A percentile compares a stretch with the other conserved stretches of the same genome.
phyloP scores from a whole-genome alignment of 352 stramenopile genomes.

The Phytopythium sindhum region DNA sequence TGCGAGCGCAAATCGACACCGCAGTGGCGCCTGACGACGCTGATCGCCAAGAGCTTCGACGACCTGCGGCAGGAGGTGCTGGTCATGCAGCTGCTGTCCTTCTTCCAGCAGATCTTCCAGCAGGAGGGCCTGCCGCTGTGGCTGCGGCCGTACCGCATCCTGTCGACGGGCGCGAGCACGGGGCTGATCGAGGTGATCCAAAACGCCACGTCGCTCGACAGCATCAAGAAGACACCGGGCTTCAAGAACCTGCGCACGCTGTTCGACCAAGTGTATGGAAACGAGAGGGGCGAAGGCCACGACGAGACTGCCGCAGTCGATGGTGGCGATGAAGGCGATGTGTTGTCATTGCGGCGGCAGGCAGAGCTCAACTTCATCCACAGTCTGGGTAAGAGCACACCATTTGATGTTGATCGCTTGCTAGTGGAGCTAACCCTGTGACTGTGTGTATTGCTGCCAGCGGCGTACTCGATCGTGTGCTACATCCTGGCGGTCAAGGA shows the following conservation, averaged over 20 bases:
- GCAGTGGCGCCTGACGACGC: conserved; percentile 50
- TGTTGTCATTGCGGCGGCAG: conserved; percentile 37
- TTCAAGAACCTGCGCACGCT: conserved; percentile 89
- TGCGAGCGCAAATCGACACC: conserved; percentile 8
- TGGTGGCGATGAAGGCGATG: conserved; percentile 21
- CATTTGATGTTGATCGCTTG: conserved; percentile 11
- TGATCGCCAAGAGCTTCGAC: conserved; percentile 98
- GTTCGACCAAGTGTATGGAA: conserved; percentile 93
- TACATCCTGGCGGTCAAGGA: conserved; percentile 99
- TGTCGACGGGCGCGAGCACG: conserved; percentile 92
- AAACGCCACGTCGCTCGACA: conserved; percentile 96
- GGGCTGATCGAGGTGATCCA: conserved; percentile 95
- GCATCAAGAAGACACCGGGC: conserved; percentile 90
- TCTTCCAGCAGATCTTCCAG: conserved; percentile 94
- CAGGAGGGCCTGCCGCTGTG: conserved; percentile 89
- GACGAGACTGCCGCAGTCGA: conserved; percentile 37
- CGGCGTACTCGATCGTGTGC: conserved; percentile 96
- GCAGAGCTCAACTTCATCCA: conserved; percentile 81
- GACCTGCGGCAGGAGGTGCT: conserved; percentile 97
- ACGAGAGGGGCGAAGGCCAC: conserved; percentile 13
- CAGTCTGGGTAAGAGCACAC: conserved; percentile 61
- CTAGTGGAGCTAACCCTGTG: not conserved
- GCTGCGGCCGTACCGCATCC: conserved; percentile 94
- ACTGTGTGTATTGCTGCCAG: conserved; percentile 45
- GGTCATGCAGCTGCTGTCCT: conserved; percentile 96